These are phyloP conservation scores for Pholiota molesta DNA, from an alignment of 768 basidiomycete species.

Conservation along the genomic window DNA sequence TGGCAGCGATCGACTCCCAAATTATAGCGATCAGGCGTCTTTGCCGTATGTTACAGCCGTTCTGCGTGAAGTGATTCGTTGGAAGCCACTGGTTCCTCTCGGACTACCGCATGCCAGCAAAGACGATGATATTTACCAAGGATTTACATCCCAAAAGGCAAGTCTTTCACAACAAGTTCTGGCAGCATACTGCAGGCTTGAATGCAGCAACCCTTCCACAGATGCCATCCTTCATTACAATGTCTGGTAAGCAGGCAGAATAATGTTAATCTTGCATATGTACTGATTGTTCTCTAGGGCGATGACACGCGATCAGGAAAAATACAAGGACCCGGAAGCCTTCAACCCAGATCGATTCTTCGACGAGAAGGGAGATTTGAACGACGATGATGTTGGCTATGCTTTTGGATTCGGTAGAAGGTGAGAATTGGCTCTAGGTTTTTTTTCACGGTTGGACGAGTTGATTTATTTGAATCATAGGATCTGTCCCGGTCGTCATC, in stretches of 20 bases:
- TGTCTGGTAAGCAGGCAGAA: conserved; percentile 20
- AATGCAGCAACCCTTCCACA: background rate
- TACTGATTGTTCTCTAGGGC: conserved; percentile 15
- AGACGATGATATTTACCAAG: conserved; percentile 32
- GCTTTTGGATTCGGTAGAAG: conserved; percentile 26
- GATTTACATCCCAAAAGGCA: conserved; percentile 29
- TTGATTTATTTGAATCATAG: background rate
- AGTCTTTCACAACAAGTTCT: background rate
- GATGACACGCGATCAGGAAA: conserved; percentile 27
- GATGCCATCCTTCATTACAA: conserved; percentile 19
- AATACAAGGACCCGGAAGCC: conserved; percentile 24
- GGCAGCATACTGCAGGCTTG: background rate
- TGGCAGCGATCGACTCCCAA: conserved; percentile 32
- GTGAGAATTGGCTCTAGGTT: conserved; percentile 6
- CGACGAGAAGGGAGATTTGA: conserved; percentile 7
- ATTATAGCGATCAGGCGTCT: conserved; percentile 24
- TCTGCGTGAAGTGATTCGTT: conserved; percentile 24
- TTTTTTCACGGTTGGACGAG: background rate
- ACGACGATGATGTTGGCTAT: conserved; percentile 12
- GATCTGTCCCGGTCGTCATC: conserved; percentile 1
- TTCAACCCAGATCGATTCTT: conserved; percentile 36
- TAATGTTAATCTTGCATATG: background rate
- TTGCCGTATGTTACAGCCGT: conserved; percentile 32
- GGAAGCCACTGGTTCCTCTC: conserved; percentile 20
- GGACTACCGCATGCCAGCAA: conserved; percentile 26